Conservation (phyloP, 495 filamentous ascomycete species). For the Pyronema omphalodes region DNA sequence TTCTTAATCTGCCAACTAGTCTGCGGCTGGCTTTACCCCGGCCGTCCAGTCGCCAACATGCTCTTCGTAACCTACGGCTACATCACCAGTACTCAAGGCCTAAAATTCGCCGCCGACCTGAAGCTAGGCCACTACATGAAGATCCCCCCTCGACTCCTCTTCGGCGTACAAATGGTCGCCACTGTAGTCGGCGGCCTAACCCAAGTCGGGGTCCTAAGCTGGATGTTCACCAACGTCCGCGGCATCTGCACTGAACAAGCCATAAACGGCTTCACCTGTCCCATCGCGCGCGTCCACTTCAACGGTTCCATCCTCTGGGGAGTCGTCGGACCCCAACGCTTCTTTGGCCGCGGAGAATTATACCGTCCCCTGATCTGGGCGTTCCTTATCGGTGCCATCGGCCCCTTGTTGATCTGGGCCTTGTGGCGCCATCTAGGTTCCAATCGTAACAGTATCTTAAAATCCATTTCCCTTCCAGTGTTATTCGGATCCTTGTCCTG, state of each 20-base stretch:
- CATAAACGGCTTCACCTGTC: constrained; percentile 73
- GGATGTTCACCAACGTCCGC: constrained; percentile 67
- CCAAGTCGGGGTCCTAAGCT: constrained; percentile 68
- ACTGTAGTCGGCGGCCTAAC: constrained; percentile 61
- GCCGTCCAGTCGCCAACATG: constrained; percentile 71
- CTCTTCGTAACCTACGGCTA: constrained; percentile 71
- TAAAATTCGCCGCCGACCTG: constrained; percentile 71
- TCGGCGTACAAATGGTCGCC: constrained; percentile 62
- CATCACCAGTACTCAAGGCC: constrained; percentile 63
- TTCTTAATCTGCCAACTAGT: constrained; percentile 71
- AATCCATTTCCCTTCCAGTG: constrained; percentile 53
- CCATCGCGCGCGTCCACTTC: constrained; percentile 75
- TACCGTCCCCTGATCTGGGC: constrained; percentile 57
- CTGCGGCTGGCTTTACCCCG: constrained; percentile 59
- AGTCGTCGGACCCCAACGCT: constrained; percentile 56
- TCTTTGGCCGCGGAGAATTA: constrained; percentile 55
- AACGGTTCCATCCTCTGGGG: constrained; percentile 82
- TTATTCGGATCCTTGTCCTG: constrained; percentile 55
- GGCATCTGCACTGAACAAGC: constrained; percentile 59
- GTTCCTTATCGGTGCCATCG: constrained; percentile 53
- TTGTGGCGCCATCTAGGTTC: constrained; percentile 25
- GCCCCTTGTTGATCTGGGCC: constrained; percentile 49
- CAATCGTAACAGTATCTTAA: constrained; percentile 30
- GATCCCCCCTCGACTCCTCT: constrained; percentile 65
- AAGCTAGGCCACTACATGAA: constrained; percentile 92